These are phyloP conservation scores for Paramecium caudatum DNA, from an alignment of 73 alveolate genomes.

Conservation along the genomic window DNA sequence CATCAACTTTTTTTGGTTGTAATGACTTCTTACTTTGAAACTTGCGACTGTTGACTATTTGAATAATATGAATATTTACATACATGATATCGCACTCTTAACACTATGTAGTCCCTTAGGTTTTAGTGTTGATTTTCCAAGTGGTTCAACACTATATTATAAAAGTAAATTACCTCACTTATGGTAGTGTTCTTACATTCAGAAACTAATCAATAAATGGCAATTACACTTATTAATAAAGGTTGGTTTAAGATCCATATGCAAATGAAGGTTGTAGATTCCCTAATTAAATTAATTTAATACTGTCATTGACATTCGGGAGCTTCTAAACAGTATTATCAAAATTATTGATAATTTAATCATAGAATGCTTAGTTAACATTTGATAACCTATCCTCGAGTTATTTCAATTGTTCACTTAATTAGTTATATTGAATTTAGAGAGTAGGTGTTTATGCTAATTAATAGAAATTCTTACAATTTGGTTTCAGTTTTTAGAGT, in stretches of 20 bases:
- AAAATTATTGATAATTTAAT: conserved; percentile 51
- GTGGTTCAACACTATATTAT: conserved; percentile 18
- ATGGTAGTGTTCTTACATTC: conserved; percentile 27
- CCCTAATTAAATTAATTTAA: background rate
- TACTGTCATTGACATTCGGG: conserved; percentile 63
- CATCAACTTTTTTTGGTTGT: conserved; percentile 5
- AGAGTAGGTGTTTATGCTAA: conserved; percentile 40
- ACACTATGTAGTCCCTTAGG: conserved; percentile 43
- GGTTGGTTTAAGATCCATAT: background rate
- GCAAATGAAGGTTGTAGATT: background rate
- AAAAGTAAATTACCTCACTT: conserved; percentile 5
- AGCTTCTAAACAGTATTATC: conserved; percentile 45
- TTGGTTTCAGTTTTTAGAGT: conserved; percentile 40
- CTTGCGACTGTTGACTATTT: background rate
- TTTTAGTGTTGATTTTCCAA: conserved; percentile 42
- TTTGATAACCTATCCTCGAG: conserved; percentile 20
- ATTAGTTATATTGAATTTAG: conserved; percentile 46
- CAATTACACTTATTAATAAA: conserved; percentile 19
- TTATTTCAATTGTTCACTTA: background rate
- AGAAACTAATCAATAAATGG: conserved; percentile 45
- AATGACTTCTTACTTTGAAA: background rate
- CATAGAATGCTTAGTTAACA: conserved; percentile 19
- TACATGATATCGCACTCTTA: conserved; percentile 55
- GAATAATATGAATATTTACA: conserved; percentile 1
- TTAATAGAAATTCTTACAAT: background rate